Evolutionary conservation across 2,329 filamentous ascomycete species (phyloP), one percentile per base, ranked within the genome.

Genomic region (Colletotrichum sp.): DNA sequence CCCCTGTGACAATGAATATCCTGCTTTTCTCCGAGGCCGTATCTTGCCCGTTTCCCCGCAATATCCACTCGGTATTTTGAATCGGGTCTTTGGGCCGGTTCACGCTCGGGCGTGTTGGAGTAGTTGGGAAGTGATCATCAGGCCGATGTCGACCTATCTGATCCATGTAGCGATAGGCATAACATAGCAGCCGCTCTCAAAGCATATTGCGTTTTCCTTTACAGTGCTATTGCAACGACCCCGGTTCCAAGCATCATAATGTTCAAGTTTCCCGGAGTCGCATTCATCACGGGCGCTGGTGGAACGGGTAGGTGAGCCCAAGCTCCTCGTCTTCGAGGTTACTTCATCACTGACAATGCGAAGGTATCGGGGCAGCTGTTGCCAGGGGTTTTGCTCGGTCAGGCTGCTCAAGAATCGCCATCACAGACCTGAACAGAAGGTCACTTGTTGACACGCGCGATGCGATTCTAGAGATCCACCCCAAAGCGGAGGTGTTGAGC

Each of bases 311-410:
- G 27, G 55, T 49, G 4, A 36, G 15, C n/a, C 27, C 11, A 6
- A 25, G 32, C 11, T 19, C 29, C 66, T 7, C 65, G n/a, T 22
- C 6, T n/a, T 19, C 15, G 22, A 52, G 6, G n/a, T n/a, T 3
- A 22, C 13, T 12, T 39, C 8, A 11, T 19, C 49, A n/a, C 55
- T 61, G 15, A 69, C 55, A 36, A 13, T 30, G 5, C 8, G 5
- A 13, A 91, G 90, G 90, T 36, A 92, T 92, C 76, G 90, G 90
- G 4, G 88, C 87, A 4, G 89, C 90, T 2, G 87, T 90, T 3
- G 88, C 88, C 12, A 87, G 82, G 72, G 88, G 86, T 0, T 90
- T 92, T 79, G 89, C 86, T 2, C 82, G 80, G 3, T 86, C 87
- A 1, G 90, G 90, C 15, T 91, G 89, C 79, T 81, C 85, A 0